A percentile compares a stretch with the other conserved stretches of the same genome.
Conservation (phyloP, 1,284 basidiomycete genomes). For the Sanghuangporus weigelae region DNA sequence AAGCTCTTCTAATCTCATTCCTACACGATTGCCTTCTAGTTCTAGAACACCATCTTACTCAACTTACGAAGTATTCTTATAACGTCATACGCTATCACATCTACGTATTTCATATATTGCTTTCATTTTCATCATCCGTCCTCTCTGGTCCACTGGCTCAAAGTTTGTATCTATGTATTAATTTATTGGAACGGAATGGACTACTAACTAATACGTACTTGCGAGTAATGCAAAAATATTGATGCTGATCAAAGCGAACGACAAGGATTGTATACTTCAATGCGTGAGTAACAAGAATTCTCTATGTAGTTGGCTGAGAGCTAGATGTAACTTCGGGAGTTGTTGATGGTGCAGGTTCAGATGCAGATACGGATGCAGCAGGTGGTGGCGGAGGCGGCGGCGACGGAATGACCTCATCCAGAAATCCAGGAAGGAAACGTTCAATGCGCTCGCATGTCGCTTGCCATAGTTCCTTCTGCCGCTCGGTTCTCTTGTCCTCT, state of each 20-base stretch:
- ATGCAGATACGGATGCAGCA: neutral
- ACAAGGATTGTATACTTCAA: too few relatives aligned
- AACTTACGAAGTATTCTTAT: neutral
- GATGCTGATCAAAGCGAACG: too few relatives aligned
- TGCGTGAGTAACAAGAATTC: neutral
- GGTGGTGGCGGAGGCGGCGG: conserved; percentile 28
- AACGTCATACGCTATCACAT: too few relatives aligned
- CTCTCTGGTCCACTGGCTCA: too few relatives aligned
- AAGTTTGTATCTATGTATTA: too few relatives aligned
- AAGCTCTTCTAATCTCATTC: conserved; percentile 33
- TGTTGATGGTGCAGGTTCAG: neutral
- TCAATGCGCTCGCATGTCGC: conserved; percentile 83
- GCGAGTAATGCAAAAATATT: too few relatives aligned
- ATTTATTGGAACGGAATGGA: too few relatives aligned
- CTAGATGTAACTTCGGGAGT: neutral
- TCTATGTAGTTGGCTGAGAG: conserved; percentile 3
- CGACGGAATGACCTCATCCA: conserved; percentile 60
- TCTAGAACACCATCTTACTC: neutral
- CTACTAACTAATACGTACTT: too few relatives aligned
- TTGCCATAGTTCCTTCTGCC: conserved; percentile 77
- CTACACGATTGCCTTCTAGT: neutral
- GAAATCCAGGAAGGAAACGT: conserved; percentile 84
- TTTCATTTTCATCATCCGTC: too few relatives aligned
- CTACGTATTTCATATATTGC: too few relatives aligned
- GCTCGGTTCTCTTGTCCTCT: conserved; percentile 48